Base-by-base conservation (phyloP, 2,329 filamentous ascomycete species). In the Fusarium devonianum region DNA sequence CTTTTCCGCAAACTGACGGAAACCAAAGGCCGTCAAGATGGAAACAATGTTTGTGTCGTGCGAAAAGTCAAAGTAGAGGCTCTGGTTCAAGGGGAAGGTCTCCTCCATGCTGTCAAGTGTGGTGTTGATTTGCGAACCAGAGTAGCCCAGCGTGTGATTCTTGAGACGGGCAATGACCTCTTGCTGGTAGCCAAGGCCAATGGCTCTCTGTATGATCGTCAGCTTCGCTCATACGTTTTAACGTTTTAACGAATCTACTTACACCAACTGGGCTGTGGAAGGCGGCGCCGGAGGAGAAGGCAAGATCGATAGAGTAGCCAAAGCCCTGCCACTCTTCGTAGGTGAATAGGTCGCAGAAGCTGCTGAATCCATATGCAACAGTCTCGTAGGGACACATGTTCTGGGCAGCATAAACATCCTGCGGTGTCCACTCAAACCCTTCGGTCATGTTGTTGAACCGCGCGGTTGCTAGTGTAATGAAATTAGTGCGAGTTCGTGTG, bases 351-450 rank as follows among this genome's bases (percentile, higher is more conserved):
- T 83, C 75, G 66, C 89, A 92, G 74, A 89, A 92, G 8, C 78
- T 78, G 59, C 86, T 89, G 73, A 85, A 92, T 16, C 89, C 89
- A 50, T 88, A 85, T 1, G 86, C 84, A n/a, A 90, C 80, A 0
- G 87, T 90, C 69, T 92, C 89, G 64, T 92, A 92, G 0, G 88
- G 84, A 61, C 89, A 92, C 67, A 92, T 77, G 3, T 78, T 85
- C 68, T 92, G 88, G 0, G 84, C 84, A 13, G 86, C 82, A 69
- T 86, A 88, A 0, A 81, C 80, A 62, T 89, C 85, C 3, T 76
- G 69, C 4, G 82, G 65, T 1, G 82, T 86, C 84, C 88, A 90
- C 43, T 87, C 80, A 65, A 85, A 79, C 14, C 76, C 77, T 2
- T 78, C 69, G 0, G 85, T 75, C 69, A 85, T 71, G 4, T 73